Evolutionary conservation across 768 basidiomycete species (phyloP).

Genomic region (Boletus tylopilopsis): DNA sequence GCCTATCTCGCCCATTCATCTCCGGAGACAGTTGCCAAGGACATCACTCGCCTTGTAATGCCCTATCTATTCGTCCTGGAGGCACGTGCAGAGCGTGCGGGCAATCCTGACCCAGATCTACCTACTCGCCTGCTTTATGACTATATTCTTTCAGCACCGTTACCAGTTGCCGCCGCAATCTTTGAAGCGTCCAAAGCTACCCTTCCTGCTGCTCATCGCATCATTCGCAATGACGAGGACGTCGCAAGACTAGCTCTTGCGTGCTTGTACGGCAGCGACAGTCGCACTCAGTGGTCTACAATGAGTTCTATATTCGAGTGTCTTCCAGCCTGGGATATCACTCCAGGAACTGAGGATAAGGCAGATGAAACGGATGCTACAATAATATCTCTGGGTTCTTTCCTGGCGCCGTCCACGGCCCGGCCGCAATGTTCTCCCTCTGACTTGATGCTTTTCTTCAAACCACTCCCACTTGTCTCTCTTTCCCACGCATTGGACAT

Average conservation of each 20-base stretch:
- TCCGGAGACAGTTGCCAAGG: slow-evolving; percentile 55
- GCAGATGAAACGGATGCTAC: slow-evolving; percentile 81
- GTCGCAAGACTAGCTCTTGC: slow-evolving; percentile 85
- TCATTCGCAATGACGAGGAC: slow-evolving; percentile 80
- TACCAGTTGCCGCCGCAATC: slow-evolving; percentile 67
- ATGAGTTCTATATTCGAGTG: slow-evolving; percentile 97
- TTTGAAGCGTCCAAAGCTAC: slow-evolving; percentile 94
- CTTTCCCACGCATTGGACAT: slow-evolving; percentile 85
- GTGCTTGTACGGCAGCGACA: slow-evolving; percentile 79
- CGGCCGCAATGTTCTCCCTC: slow-evolving; percentile 53
- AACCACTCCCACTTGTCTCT: slow-evolving; percentile 66
- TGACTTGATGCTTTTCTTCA: slow-evolving; percentile 80
- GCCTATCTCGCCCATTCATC: slow-evolving; percentile 78
- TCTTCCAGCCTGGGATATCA: slow-evolving; percentile 83
- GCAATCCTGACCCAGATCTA: slow-evolving; percentile 64
- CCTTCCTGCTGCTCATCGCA: slow-evolving; percentile 59
- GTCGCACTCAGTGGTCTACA: slow-evolving; percentile 66
- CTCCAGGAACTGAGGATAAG: slow-evolving; percentile 52
- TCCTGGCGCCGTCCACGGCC: slow-evolving; percentile 70
- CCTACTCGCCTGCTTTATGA: slow-evolving; percentile 65
- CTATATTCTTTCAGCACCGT: slow-evolving; percentile 63
- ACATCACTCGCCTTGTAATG: slow-evolving; percentile 75
- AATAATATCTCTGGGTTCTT: slow-evolving; percentile 72
- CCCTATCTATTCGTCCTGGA: slow-evolving; percentile 95
- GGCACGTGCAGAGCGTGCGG: slow-evolving; percentile 78